Evolutionary conservation across 768 basidiomycete species (phyloP).

Genomic region (Tylopilus rubrobrunneus): DNA sequence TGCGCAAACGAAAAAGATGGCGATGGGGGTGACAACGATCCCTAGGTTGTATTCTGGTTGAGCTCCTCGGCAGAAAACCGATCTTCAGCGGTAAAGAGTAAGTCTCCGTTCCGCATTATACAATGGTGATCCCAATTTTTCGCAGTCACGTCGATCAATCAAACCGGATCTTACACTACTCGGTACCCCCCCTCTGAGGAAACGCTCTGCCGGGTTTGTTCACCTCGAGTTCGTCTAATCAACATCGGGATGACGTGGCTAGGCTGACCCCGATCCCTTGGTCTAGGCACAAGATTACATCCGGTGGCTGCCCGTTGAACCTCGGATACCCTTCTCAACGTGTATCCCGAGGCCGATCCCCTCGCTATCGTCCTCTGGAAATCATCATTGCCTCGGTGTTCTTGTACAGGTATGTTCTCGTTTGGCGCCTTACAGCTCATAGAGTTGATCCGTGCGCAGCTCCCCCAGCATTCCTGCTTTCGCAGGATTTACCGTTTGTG

Average conservation of each 20-base stretch:
- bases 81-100: conserved; percentile 97
- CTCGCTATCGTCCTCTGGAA: conserved; percentile 57
- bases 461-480: conserved; percentile 47
- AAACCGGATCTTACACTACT: conserved; percentile 98
- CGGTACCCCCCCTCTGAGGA: conserved; percentile 98
- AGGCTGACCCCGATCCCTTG: conserved; percentile 3
- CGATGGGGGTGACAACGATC: conserved; percentile 32
- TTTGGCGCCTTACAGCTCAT: background rate
- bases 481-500: conserved; percentile 40
- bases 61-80: conserved; percentile 88
- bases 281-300: conserved; percentile 94
- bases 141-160: conserved; percentile 94
- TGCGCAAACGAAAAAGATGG: too few species aligned
- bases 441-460: conserved; percentile 49
- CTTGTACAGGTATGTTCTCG: conserved; percentile 60
- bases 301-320: conserved; percentile 94
- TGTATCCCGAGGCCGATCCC: conserved; percentile 86
- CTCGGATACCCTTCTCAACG: conserved; percentile 85
- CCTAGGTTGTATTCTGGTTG: conserved; percentile 92
- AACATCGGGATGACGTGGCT: background rate
- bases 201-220: conserved; percentile 92
- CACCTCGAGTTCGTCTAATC: conserved; percentile 66
- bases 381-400: conserved; percentile 68
- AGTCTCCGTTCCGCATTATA: conserved; percentile 26
- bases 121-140: conserved; percentile 1